Conservation (phyloP, 139 green algal species). For the Chlorella sp. region DNA sequence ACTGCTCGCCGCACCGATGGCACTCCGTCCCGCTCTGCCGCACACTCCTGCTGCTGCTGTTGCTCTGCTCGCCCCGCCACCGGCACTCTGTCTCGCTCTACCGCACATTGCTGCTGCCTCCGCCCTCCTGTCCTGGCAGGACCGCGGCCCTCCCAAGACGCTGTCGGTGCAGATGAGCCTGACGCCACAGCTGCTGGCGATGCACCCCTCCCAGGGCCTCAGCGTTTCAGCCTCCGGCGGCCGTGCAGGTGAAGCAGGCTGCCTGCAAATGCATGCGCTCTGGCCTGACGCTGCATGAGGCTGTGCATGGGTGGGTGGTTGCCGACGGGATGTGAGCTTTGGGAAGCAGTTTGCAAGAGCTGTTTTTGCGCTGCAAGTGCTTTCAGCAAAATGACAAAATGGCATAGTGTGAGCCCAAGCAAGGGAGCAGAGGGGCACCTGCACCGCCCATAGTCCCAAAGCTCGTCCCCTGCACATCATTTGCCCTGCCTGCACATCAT, state of each 20-base stretch:
- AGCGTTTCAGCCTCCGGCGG: slow-evolving; percentile 6
- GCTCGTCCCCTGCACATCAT: neutral
- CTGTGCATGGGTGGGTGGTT: no score
- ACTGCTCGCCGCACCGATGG: no score
- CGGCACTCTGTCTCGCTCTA: neutral
- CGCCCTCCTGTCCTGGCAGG: slow-evolving; percentile 7
- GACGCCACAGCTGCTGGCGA: slow-evolving; percentile 43
- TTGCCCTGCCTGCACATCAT: no score
- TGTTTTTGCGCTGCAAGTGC: neutral
- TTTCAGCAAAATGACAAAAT: no score
- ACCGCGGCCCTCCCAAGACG: slow-evolving; percentile 51
- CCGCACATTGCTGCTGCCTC: neutral
- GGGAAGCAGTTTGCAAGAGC: no score
- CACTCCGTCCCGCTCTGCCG: no score
- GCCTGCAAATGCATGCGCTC: neutral
- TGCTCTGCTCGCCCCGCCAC: neutral
- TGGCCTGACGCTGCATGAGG: no score
- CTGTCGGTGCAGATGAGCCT: slow-evolving; percentile 58
- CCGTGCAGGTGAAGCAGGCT: slow-evolving; percentile 6
- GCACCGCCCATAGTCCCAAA: no score
- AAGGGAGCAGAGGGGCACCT: no score
- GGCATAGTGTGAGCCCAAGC: no score
- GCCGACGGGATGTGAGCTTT: no score
- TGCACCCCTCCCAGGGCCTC: slow-evolving; percentile 25
- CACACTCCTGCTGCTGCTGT: no score